Evolutionary conservation across 441 rosid genomes (phyloP), one percentile per base, ranked within the genome.

Genomic region (Mallotus repandus): DNA sequence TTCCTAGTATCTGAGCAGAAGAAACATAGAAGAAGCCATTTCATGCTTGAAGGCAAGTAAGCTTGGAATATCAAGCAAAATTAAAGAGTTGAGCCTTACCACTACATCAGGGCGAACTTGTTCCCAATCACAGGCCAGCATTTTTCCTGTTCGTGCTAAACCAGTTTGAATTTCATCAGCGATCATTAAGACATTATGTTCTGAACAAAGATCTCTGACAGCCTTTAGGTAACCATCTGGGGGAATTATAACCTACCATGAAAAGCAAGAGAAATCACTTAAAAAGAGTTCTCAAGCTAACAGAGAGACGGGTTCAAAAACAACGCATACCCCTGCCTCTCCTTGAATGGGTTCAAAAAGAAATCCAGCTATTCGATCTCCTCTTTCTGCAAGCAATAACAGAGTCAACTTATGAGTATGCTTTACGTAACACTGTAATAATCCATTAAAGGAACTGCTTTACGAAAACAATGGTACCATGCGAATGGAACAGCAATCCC

Each of bases 331-430:
- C 88, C 99, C 97, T 73, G 99, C 98, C 81, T 95, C 99, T 66
- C 99, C 99, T 90, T 93, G 98, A 82, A 95, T 91, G 15, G 99
- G 98, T 80, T 95, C 98, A 49, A 93, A 93, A 75, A 95, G 95
- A 84, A 93, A 95, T 81, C 95, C 99, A 1, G 98, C 96, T 60
- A 95, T 90, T 46, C 59, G 85, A 63, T 93, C 89, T 84, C 94
- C 98, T 41, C 73, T 81, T 69, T 93, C 97, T 93, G 87, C 65
- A 84, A 46, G 68, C 66, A 82, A 81, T 55, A 72, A 70, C 55
- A 59, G 22, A 35, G 22, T 59, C 19, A 64, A 57, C 9, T 58
- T 68, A 21, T 61, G 49, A 79, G 48, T 48, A 61, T 9, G 6
- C 9, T 32, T 57, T 64, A 10, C 56, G 29, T 58, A 11, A 46